Conservation (phyloP, 2,329 filamentous ascomycete species). For the Trichoderma oligosporum region DNA sequence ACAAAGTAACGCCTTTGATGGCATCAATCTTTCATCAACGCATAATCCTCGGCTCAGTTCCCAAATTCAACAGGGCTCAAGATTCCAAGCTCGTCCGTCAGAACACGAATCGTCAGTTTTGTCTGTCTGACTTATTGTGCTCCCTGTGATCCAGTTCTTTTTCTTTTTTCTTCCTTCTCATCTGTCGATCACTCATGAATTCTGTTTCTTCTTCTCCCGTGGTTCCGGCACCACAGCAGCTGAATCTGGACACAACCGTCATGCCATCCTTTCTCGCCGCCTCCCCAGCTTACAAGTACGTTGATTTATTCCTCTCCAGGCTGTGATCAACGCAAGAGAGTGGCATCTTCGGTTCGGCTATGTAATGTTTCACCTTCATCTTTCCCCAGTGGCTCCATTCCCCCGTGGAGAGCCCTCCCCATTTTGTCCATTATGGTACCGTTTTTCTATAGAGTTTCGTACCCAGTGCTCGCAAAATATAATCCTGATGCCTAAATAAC, state of each 20-base stretch:
- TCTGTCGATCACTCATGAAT: slow-evolving; percentile 9
- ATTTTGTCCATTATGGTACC: background rate
- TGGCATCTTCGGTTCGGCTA: background rate
- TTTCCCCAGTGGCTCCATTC: slow-evolving; percentile 4
- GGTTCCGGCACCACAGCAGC: background rate
- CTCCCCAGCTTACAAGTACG: background rate
- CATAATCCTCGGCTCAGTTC: slow-evolving; percentile 2
- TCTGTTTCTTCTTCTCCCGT: background rate
- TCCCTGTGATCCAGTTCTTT: background rate
- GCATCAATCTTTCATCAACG: background rate
- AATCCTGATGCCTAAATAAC: slow-evolving; percentile 16
- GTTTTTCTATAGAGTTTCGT: slow-evolving; percentile 2
- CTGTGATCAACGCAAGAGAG: background rate
- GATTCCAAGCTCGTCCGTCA: background rate
- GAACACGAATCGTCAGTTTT: background rate
- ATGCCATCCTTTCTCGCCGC: background rate
- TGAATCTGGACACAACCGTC: background rate
- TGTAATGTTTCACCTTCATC: background rate
- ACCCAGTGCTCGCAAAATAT: slow-evolving; percentile 4
- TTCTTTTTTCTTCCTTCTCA: background rate
- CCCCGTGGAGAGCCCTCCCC: background rate
- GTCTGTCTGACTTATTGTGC: background rate
- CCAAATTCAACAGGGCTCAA: too few species aligned
- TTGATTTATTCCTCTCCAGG: background rate
- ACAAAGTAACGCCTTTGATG: background rate